Percentiles rank a stretch among this genome's conserved stretches.
Conservation (phyloP, 208 protist species). For the Leishmania tarentolae region DNA sequence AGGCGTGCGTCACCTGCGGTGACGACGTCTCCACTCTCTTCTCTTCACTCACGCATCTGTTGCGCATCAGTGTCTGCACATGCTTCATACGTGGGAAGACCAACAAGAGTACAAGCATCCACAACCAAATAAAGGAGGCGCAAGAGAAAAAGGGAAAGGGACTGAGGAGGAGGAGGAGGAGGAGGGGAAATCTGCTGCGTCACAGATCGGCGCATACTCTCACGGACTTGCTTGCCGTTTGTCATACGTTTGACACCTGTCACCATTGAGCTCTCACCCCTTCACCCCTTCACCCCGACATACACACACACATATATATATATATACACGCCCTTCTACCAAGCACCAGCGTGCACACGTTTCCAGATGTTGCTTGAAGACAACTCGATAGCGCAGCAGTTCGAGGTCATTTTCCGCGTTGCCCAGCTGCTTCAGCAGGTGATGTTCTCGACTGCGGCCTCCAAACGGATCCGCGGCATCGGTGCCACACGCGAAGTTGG, state of each 20-base stretch:
- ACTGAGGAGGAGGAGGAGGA: neutral
- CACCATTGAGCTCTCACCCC: neutral
- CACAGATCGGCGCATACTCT: neutral
- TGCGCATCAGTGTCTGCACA: neutral
- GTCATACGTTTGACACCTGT: neutral
- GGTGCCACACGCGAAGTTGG: neutral
- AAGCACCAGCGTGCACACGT: neutral
- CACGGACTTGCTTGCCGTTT: neutral
- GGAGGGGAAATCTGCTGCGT: neutral
- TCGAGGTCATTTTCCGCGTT: conserved; percentile 4
- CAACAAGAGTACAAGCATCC: neutral
- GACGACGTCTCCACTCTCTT: neutral
- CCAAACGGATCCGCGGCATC: neutral
- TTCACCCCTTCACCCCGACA: too few species aligned
- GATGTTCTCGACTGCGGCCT: neutral
- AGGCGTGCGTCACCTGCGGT: neutral
- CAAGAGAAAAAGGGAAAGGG: neutral
- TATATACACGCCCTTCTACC: neutral
- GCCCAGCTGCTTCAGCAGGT: conserved; percentile 24
- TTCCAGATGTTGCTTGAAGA: conserved; percentile 26
- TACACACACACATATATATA: neutral
- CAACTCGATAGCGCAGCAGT: conserved; percentile 18
- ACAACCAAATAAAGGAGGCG: neutral
- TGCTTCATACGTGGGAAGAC: neutral
- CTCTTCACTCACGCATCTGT: neutral